Evolutionary conservation across 192 early-diverging fungal species (phyloP).

Genomic region (Gonapodya sp.): DNA sequence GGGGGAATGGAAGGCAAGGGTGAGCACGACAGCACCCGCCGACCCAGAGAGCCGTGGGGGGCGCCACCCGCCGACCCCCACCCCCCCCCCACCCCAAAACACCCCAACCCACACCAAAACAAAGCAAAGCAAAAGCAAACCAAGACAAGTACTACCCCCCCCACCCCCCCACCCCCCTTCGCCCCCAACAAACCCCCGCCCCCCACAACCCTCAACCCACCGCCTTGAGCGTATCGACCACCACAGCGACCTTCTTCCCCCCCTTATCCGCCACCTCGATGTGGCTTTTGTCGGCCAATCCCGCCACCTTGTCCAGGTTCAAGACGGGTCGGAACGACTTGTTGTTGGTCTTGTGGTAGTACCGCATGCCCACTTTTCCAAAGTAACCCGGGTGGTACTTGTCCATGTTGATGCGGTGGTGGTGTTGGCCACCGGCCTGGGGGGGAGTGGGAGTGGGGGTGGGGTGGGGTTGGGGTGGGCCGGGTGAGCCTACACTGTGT

Average conservation of each 20-base stretch:
- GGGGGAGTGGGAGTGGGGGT: not conserved
- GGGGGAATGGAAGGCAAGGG: no score
- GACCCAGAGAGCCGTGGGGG: no score
- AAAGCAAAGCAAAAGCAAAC: no score
- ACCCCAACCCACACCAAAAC: no score
- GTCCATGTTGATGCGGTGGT: conserved; percentile 99
- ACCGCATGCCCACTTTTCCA: conserved; percentile 99
- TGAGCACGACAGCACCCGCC: no score
- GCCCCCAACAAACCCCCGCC: not conserved
- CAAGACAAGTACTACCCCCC: no score
- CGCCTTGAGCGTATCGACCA: conserved; percentile 74
- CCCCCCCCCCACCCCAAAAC: no score
- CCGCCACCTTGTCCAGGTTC: conserved; percentile 93
- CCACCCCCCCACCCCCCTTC: no score
- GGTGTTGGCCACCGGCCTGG: conserved; percentile 94
- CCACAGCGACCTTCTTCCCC: no score
- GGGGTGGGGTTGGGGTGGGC: not conserved
- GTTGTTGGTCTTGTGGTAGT: conserved; percentile 95
- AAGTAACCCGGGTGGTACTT: conserved; percentile 99
- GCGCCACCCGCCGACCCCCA: no score
- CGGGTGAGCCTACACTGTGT: no score
- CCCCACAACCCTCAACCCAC: conserved; percentile 17
- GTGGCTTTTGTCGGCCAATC: conserved; percentile 59
- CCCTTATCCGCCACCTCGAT: conserved; percentile 66
- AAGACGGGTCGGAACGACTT: conserved; percentile 72